Percentiles rank a stretch among this genome's conserved stretches.
Evolutionary conservation across 1,284 basidiomycete genomes (phyloP).

Genomic region (Cutaneotrichosporon sp.): DNA sequence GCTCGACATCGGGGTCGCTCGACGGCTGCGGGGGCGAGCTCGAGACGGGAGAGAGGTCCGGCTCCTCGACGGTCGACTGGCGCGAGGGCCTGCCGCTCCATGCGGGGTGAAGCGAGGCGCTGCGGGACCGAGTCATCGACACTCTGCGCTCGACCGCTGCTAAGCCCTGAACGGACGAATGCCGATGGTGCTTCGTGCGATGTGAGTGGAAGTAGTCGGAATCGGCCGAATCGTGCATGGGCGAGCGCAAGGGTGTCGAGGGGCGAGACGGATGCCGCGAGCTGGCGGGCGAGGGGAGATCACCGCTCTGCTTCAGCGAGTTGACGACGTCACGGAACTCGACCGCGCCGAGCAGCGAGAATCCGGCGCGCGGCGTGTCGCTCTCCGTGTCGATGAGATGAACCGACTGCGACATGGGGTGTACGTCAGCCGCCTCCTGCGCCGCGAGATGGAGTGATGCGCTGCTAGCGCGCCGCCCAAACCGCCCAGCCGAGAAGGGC

Average conservation of each 20-base stretch:
- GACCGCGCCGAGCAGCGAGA: slow-evolving; percentile 27
- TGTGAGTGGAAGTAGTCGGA: slow-evolving; percentile 13
- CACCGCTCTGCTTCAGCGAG: slow-evolving; percentile 62
- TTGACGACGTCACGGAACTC: slow-evolving; percentile 61
- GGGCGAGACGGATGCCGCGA: slow-evolving; percentile 10
- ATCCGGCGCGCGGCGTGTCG: slow-evolving; percentile 32
- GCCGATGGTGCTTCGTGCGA: slow-evolving; percentile 16
- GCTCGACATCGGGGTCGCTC: not conserved
- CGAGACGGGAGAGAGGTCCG: not conserved
- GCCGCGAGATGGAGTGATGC: not conserved
- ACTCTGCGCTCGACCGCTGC: slow-evolving; percentile 12
- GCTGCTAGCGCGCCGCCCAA: slow-evolving; percentile 3
- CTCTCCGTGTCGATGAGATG: slow-evolving; percentile 9
- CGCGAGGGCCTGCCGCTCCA: not conserved
- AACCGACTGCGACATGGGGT: not conserved
- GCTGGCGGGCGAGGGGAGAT: slow-evolving; percentile 26
- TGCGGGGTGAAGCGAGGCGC: slow-evolving; percentile 9
- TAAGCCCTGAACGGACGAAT: slow-evolving; percentile 8
- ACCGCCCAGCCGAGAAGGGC: not conserved
- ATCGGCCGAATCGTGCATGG: slow-evolving; percentile 1
- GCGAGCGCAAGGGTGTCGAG: slow-evolving; percentile 1
- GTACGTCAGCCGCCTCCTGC: not conserved
- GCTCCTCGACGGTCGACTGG: slow-evolving; percentile 2
- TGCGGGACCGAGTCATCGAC: slow-evolving; percentile 6
- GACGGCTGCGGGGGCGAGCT: not conserved